Evolutionary conservation across 352 stramenopile species (phyloP).

Genomic region (Phytopythium boreale): DNA sequence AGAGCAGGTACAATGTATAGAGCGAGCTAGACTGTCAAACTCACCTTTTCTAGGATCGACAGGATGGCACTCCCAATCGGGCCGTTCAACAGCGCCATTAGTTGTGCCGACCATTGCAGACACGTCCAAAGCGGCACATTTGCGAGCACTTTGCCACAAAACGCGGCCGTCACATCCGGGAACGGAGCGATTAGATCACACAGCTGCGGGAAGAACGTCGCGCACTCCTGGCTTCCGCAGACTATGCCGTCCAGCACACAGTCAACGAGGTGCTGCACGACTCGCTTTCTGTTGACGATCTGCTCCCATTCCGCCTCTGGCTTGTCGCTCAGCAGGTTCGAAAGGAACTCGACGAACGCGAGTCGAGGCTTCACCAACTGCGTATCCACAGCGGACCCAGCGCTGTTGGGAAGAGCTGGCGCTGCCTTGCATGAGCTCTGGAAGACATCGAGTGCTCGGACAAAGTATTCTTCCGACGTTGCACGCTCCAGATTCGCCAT

Average conservation of each 20-base stretch:
- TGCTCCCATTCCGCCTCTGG: slow-evolving; percentile 30
- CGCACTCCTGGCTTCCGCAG: slow-evolving; percentile 54
- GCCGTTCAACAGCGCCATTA: slow-evolving; percentile 68
- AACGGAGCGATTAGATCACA: slow-evolving; percentile 60
- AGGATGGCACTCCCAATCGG: slow-evolving; percentile 54
- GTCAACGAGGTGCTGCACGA: slow-evolving; percentile 46
- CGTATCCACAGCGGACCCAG: slow-evolving; percentile 6
- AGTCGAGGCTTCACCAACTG: slow-evolving; percentile 41
- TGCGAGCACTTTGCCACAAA: slow-evolving; percentile 41
- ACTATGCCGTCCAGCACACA: slow-evolving; percentile 70
- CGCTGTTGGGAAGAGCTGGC: background rate
- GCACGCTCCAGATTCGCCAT: slow-evolving; percentile 27
- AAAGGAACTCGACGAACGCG: slow-evolving; percentile 71
- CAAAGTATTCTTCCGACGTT: slow-evolving; percentile 53
- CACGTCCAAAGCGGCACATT: slow-evolving; percentile 78
- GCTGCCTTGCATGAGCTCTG: slow-evolving; percentile 30
- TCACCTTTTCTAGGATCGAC: slow-evolving; percentile 69
- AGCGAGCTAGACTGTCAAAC: no score
- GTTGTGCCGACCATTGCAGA: slow-evolving; percentile 69
- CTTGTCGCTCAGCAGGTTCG: slow-evolving; percentile 52
- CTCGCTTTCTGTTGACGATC: slow-evolving; percentile 32
- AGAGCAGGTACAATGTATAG: background rate
- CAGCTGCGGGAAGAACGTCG: slow-evolving; percentile 74
- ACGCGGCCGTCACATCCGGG: slow-evolving; percentile 35
- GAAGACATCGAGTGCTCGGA: slow-evolving; percentile 59